Percentiles rank a stretch among this genome's conserved stretches.
Conservation (phyloP, 129 eudicot genomes). For the Artemisia argyi region DNA sequence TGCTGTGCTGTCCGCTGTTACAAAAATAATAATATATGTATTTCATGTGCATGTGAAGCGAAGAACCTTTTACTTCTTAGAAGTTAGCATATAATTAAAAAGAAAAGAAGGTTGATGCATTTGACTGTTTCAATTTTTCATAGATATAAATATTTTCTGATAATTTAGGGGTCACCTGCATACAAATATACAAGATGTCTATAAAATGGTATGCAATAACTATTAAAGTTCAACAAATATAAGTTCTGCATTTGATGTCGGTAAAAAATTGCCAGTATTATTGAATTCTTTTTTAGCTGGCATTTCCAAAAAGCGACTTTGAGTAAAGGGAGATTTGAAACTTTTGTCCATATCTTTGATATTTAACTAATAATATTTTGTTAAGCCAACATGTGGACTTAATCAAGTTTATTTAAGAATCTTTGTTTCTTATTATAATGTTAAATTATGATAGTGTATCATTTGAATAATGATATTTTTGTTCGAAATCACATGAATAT, state of each 20-base stretch:
- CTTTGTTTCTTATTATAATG: not conserved
- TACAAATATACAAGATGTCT: not conserved
- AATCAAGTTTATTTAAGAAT: not conserved
- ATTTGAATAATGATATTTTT: constrained; percentile 12
- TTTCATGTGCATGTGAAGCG: not conserved
- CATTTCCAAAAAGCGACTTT: not conserved
- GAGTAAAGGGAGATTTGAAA: constrained; percentile 3
- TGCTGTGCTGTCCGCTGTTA: not conserved
- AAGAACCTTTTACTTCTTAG: not conserved
- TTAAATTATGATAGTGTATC: not conserved
- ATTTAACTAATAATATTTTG: not conserved
- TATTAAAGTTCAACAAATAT: not conserved
- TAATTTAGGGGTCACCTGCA: not conserved
- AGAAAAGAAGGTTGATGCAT: not conserved
- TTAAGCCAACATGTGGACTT: not conserved
- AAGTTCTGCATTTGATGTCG: no score
- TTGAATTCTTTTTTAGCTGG: not conserved
- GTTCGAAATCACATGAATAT: constrained; percentile 33
- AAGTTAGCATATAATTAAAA: not conserved
- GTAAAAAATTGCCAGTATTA: not conserved
- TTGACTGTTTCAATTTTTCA: not conserved
- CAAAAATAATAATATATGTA: constrained; percentile 14
- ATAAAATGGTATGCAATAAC: not conserved
- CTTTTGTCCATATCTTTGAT: not conserved
- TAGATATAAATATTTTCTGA: not conserved